These are phyloP conservation scores for Jackrogersella multiformis DNA, from an alignment of 495 filamentous ascomycete species.

Conservation along the genomic window DNA sequence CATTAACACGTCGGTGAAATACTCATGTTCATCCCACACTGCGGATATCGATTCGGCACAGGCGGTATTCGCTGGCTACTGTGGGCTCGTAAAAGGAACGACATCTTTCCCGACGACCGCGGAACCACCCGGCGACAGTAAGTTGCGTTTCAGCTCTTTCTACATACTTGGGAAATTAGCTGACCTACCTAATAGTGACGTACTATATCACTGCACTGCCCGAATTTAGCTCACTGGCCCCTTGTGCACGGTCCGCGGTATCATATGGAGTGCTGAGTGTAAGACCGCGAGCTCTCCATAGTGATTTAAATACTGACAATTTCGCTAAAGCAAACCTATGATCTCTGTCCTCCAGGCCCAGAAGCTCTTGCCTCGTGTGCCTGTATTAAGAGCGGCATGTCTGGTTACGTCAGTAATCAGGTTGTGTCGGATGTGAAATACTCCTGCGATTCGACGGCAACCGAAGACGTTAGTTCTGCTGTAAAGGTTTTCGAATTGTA, in stretches of 20 bases:
- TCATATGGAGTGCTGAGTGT: slow-evolving; percentile 53
- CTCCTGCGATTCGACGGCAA: slow-evolving; percentile 54
- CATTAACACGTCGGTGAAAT: slow-evolving; percentile 55
- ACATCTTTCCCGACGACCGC: slow-evolving; percentile 55
- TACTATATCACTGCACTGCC: slow-evolving; percentile 62
- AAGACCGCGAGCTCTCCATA: slow-evolving; percentile 19
- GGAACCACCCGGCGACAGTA: slow-evolving; percentile 56
- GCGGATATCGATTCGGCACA: slow-evolving; percentile 58
- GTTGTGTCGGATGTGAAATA: slow-evolving; percentile 54
- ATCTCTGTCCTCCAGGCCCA: slow-evolving; percentile 55
- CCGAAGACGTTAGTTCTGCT: slow-evolving; percentile 58
- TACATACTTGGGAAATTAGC: background rate
- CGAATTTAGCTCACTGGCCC: slow-evolving; percentile 52
- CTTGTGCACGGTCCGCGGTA: slow-evolving; percentile 54
- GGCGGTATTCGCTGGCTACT: slow-evolving; percentile 60
- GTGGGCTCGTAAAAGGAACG: slow-evolving; percentile 56
- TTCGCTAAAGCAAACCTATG: slow-evolving; percentile 45
- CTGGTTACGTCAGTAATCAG: slow-evolving; percentile 44
- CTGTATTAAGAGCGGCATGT: slow-evolving; percentile 58
- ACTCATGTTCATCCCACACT: slow-evolving; percentile 49
- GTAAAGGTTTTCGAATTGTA: slow-evolving; percentile 55
- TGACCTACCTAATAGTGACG: slow-evolving; percentile 47
- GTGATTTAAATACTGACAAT: slow-evolving; percentile 17
- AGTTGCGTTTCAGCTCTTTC: slow-evolving; percentile 5
- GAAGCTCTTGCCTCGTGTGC: slow-evolving; percentile 58